Evolutionary conservation across 306 rosid species (phyloP).

Genomic region (Lablab purpureus): DNA sequence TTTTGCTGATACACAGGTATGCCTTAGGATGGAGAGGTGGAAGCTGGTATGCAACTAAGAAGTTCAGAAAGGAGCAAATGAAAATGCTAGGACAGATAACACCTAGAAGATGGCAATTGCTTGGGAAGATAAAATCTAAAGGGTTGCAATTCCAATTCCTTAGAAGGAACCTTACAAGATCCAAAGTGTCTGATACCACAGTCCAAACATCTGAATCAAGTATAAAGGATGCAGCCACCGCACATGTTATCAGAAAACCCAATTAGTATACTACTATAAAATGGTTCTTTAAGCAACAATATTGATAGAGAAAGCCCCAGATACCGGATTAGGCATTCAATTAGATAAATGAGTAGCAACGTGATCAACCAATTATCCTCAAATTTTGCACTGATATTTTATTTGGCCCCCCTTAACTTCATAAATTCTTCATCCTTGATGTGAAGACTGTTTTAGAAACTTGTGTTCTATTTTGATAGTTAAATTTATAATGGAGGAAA

Average conservation of each 20-base stretch:
- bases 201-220: slow-evolving; percentile 57
- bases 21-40: slow-evolving; percentile 98
- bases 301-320: slow-evolving; percentile 30
- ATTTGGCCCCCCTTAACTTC: slow-evolving; percentile 35
- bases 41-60: slow-evolving; percentile 73
- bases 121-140: slow-evolving; percentile 66
- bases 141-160: slow-evolving; percentile 68
- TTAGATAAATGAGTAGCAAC: slow-evolving; percentile 27
- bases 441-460: slow-evolving; percentile 29
- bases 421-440: slow-evolving; percentile 26
- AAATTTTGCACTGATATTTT: slow-evolving; percentile 33
- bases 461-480: slow-evolving; percentile 11
- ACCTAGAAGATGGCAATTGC: slow-evolving; percentile 80
- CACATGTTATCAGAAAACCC: slow-evolving; percentile 40
- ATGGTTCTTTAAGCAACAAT: slow-evolving; percentile 23
- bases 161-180: slow-evolving; percentile 52
- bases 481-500: slow-evolving; percentile 26
- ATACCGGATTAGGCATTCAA: slow-evolving; percentile 35
- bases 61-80: slow-evolving; percentile 86
- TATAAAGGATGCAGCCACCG: slow-evolving; percentile 47
- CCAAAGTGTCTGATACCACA: slow-evolving; percentile 53
- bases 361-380: slow-evolving; percentile 25
- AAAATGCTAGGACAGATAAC: slow-evolving; percentile 75
- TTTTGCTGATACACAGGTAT: slow-evolving; percentile 62
- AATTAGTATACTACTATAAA: slow-evolving; percentile 30